Percentiles rank a stretch among this genome's conserved stretches.
Evolutionary conservation across 345 rosid genomes (phyloP).

Genomic region (Boechera retrofracta): DNA sequence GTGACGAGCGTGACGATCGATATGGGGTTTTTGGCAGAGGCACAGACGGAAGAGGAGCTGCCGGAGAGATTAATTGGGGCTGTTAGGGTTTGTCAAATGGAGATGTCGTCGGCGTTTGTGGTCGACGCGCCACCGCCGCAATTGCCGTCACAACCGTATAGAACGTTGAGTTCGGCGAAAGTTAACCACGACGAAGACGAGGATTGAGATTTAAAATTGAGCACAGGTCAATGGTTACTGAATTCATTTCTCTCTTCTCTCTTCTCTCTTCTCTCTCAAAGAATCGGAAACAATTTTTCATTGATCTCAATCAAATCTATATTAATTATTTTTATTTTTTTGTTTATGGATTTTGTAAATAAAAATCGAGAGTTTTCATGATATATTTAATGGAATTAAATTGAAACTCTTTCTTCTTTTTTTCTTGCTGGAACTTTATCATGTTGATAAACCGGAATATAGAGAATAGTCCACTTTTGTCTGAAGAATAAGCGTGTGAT

Average conservation of each 20-base stretch:
- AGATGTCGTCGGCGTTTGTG: constrained; percentile 72
- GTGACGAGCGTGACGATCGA: constrained; percentile 82
- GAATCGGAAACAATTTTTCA: constrained; percentile 19
- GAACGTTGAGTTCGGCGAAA: constrained; percentile 55
- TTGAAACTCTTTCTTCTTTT: neutral
- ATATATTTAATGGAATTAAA: constrained; percentile 12
- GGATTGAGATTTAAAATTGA: constrained; percentile 9
- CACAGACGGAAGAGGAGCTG: constrained; percentile 76
- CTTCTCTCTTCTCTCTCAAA: neutral
- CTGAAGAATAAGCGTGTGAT: constrained; percentile 14
- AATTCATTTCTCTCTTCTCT: constrained; percentile 10
- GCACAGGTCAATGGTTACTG: constrained; percentile 14
- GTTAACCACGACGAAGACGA: constrained; percentile 68
- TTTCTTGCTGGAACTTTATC: neutral
- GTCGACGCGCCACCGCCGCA: constrained; percentile 49
- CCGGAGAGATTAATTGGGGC: constrained; percentile 89
- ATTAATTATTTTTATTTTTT: neutral
- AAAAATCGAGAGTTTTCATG: constrained; percentile 1
- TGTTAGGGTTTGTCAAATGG: constrained; percentile 89
- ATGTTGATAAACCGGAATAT: neutral
- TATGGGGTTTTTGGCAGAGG: constrained; percentile 89
- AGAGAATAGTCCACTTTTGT: constrained; percentile 26
- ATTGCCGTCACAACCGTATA: constrained; percentile 25
- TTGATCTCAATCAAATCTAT: constrained; percentile 3
- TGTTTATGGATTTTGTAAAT: constrained; percentile 31